Conservation (phyloP, 2,329 filamentous ascomycete genomes). For the Pseudogymnoascus destructans region DNA sequence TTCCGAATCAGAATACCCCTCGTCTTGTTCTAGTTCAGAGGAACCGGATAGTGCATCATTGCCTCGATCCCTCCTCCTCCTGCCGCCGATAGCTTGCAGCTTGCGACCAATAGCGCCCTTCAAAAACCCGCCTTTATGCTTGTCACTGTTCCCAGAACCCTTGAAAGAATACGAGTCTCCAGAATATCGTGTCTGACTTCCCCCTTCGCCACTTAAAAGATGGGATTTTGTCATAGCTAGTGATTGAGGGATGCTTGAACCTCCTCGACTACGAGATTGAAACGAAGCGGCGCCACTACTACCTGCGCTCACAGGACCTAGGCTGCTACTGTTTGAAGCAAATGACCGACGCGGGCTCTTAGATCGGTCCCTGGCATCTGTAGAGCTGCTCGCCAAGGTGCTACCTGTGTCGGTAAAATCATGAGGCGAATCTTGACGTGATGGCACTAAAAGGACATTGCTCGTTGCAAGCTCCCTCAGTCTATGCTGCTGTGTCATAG, state of each 20-base stretch:
- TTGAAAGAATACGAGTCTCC: not conserved
- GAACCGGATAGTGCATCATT: not conserved
- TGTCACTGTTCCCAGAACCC: not conserved
- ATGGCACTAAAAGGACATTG: conserved; percentile 24
- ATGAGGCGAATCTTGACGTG: conserved; percentile 21
- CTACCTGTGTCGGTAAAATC: conserved; percentile 25
- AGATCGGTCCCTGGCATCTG: conserved; percentile 18
- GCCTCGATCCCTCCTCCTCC: not conserved
- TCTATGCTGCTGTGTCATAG: conserved; percentile 62
- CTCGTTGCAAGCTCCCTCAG: conserved; percentile 75
- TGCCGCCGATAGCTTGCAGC: conserved; percentile 5
- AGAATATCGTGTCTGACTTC: not conserved
- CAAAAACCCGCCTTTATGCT: conserved; percentile 3
- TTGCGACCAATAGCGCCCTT: conserved; percentile 8
- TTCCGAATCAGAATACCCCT: not conserved
- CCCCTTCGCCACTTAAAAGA: not conserved
- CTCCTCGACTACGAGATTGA: not conserved
- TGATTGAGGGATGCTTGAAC: not conserved
- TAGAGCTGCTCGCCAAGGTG: conserved; percentile 19
- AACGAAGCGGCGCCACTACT: conserved; percentile 18
- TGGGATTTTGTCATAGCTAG: not conserved
- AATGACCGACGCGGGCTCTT: conserved; percentile 24
- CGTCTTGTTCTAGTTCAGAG: not conserved
- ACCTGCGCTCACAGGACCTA: conserved; percentile 20
- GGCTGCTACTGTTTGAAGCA: conserved; percentile 19